Percentiles rank a stretch among this genome's conserved stretches.
Conservation (phyloP, 1,139 yeast species). For the Hyphopichia wangnamkhiaoensis region DNA sequence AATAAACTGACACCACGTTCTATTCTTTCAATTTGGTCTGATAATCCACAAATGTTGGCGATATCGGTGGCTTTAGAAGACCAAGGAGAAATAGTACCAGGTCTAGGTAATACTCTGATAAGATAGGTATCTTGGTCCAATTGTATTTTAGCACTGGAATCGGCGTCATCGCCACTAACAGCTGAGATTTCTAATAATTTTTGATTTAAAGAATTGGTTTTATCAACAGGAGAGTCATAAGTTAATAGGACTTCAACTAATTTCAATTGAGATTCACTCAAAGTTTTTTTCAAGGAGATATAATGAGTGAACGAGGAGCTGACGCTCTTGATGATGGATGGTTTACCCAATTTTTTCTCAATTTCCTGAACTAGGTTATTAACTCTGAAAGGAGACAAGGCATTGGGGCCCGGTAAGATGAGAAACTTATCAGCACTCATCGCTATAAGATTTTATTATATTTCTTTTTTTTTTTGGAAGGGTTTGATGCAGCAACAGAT, state of each 20-base stretch:
- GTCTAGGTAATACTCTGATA: constrained; percentile 81
- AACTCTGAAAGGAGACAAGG: constrained; percentile 85
- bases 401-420: constrained; percentile 86
- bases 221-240: constrained; percentile 71
- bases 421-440: constrained; percentile 31
- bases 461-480: not conserved
- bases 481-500: not conserved
- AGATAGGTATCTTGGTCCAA: constrained; percentile 57
- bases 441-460: too few species aligned
- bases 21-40: constrained; percentile 68
- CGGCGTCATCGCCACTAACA: constrained; percentile 32
- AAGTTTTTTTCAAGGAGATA: constrained; percentile 53
- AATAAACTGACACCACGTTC: constrained; percentile 87
- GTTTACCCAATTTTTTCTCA: constrained; percentile 63
- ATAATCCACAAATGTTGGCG: constrained; percentile 83
- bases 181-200: constrained; percentile 39
- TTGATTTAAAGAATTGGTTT: constrained; percentile 47
- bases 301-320: constrained; percentile 82
- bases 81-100: constrained; percentile 99
- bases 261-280: constrained; percentile 37
- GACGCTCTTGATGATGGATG: constrained; percentile 63
- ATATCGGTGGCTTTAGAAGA: constrained; percentile 98
- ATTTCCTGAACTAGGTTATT: constrained; percentile 70
- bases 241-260: constrained; percentile 67
- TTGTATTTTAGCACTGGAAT: constrained; percentile 13